Evolutionary conservation across 768 basidiomycete genomes (phyloP).

Genomic region (Tremella mesenterica): DNA sequence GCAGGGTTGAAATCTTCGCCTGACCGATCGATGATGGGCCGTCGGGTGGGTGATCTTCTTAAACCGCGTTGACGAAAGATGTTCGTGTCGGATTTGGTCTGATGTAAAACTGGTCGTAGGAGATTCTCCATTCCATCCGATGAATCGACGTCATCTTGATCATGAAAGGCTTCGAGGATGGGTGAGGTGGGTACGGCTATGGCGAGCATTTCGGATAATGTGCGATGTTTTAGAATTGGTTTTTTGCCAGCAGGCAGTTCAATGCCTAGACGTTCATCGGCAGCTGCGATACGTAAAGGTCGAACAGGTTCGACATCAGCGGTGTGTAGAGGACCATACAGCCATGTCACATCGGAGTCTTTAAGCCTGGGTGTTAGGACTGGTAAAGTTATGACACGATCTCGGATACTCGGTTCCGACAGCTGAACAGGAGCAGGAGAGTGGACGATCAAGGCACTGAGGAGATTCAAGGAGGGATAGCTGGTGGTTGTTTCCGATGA

Average conservation of each 20-base stretch:
- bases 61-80: constrained; percentile 49
- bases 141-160: constrained; percentile 41
- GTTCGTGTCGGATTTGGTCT: constrained; percentile 84
- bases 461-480: too few species aligned
- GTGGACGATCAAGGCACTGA: constrained; percentile 6
- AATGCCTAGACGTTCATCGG: constrained; percentile 54
- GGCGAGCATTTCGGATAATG: constrained; percentile 78
- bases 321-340: constrained; percentile 92
- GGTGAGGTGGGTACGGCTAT: constrained; percentile 60
- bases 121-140: constrained; percentile 51
- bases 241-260: constrained; percentile 49
- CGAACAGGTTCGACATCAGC: constrained; percentile 70
- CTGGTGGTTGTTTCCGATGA: too few species aligned
- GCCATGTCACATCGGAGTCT: constrained; percentile 98
- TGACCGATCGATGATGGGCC: constrained; percentile 46
- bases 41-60: constrained; percentile 63
- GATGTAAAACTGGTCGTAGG: constrained; percentile 57
- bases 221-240: constrained; percentile 92
- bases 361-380: constrained; percentile 74
- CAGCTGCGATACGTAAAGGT: constrained; percentile 52
- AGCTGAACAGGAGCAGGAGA: not conserved
- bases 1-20: constrained; percentile 39
- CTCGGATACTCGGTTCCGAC: too few species aligned
- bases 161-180: constrained; percentile 50
- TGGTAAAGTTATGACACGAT: too few species aligned